Evolutionary conservation across 192 early-diverging fungal genomes (phyloP), one percentile per base, ranked within the genome.

Genomic region (Podila minutissima): DNA sequence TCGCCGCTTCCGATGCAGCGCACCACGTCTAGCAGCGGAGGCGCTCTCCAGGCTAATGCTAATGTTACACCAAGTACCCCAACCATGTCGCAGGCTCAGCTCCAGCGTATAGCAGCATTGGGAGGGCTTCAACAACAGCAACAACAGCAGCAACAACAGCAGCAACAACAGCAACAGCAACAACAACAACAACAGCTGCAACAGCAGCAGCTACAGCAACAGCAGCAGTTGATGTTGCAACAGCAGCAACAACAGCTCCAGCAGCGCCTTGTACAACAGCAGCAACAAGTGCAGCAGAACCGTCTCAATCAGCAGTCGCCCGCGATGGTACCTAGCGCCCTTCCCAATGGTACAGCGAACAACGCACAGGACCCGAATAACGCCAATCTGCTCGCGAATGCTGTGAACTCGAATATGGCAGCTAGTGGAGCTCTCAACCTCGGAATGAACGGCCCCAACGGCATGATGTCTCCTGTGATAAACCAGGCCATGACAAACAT

Each of bases 401-500:
- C 31, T n/a, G 62, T 46, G 22, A 67, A 57, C 17, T 48, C 32
- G n/a, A 70, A 29, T 33, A 29, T 53, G 19, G 41, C 61, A 19
- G 19, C 28, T 0, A 37, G 35, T 38, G 46, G 26, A 7, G 71
- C 46, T 65, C 59, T 53, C 26, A 58, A 19, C 20, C 67, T 53
- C 19, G 63, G 69, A 11, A 49, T 55, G 24, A 33, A 48, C 17
- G 67, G 57, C n/a, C 71, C 66, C 2, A 58, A 33, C 20, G 77
- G 77, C 29, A 73, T 81, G 77, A 73, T 81, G 77, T 81, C 77
- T 15, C 77, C 77, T 5, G 69, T 51, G 22, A 69, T 73, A 62
- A 81, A 73, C 55, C 55, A 55, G 6, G 77, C 61, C 10, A 61
- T 72, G 62, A 58, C 49, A 2, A 77, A 51, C 41, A 57, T 70